Evolutionary conservation across 2,329 filamentous ascomycete species (phyloP), one percentile per base, ranked within the genome.

Genomic region (Colletotrichum eremochloae): DNA sequence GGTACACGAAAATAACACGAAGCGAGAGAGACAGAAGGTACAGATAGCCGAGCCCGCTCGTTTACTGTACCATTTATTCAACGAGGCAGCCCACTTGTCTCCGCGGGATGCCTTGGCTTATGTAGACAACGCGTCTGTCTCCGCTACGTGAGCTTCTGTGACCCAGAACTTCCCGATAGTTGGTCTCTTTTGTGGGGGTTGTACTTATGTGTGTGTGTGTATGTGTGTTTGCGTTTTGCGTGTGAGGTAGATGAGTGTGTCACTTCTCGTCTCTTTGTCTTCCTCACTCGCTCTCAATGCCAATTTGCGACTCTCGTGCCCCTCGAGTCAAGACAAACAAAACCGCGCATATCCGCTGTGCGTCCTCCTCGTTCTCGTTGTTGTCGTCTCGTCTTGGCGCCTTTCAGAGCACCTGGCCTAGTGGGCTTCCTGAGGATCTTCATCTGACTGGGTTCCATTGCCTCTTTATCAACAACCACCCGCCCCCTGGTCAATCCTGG

Each of bases 321-420:
- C 24, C 40, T 60, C 18, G 24, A 31, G 44, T 9, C 40, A 24
- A 38, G 40, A 29, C 55, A 57, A 56, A n/a, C 33, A 29, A 33
- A 53, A 18, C 29, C 29, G 5, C 20, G 56, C 2, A 12, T 8
- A 12, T 12, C 38, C n/a, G 15, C 5, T 46, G 58, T 68, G 69
- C 69, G 69, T 46, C 65, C 50, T 40, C 55, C 29, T 15, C n/a
- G 44, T 48, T 33, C 18, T 63, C 9, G 44, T 29, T 24, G 14
- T 61, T 42, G 14, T 29, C 24, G 38, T 62, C 53, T 9, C 33
- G 24, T 44, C 69, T 72, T 72, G 69, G 66, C 69, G 46, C 53
- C n/a, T 61, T 56, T 55, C 11, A 18, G 18, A n/a, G 11, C 11
- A 15, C 38, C 38, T 55, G 18, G 24, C 12, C 50, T 4, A 2